Evolutionary conservation across 176 grass and related monocot species (phyloP).

Genomic region (Triticum dicoccoides): DNA sequence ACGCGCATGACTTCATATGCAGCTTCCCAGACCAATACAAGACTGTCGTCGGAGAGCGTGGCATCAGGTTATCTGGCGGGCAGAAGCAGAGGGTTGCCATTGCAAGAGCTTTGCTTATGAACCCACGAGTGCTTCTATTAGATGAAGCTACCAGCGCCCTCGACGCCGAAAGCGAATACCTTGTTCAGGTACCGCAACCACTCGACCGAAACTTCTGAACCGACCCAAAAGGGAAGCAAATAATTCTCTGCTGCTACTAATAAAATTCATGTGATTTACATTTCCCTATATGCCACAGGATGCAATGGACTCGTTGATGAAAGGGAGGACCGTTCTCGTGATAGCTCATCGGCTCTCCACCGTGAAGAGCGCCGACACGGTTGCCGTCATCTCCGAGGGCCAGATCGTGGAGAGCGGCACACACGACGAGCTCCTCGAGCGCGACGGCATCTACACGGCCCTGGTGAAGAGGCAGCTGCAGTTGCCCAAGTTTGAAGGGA

Average conservation of each 20-base stretch:
- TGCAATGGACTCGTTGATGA: slow-evolving; percentile 98
- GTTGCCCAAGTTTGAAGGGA: slow-evolving; percentile 58
- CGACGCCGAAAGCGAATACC: slow-evolving; percentile 95
- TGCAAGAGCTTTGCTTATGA: slow-evolving; percentile 98
- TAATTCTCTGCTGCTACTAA: background rate
- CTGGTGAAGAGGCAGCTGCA: slow-evolving; percentile 98
- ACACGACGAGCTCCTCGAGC: slow-evolving; percentile 71
- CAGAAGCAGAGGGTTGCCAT: slow-evolving; percentile 98
- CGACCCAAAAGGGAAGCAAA: background rate
- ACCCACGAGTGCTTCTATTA: slow-evolving; percentile 85
- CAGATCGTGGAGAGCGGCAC: slow-evolving; percentile 79
- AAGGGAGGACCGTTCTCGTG: slow-evolving; percentile 93
- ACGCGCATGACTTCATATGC: slow-evolving; percentile 85
- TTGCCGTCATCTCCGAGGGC: slow-evolving; percentile 92
- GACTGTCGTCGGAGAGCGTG: slow-evolving; percentile 83
- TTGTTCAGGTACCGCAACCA: slow-evolving; percentile 72
- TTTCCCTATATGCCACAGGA: slow-evolving; percentile 49
- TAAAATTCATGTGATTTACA: background rate
- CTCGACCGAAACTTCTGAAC: background rate
- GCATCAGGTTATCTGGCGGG: slow-evolving; percentile 85
- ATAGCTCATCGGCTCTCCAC: slow-evolving; percentile 98
- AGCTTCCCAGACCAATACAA: slow-evolving; percentile 86
- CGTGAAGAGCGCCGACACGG: slow-evolving; percentile 79
- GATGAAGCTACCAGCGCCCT: slow-evolving; percentile 98
- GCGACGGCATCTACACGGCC: slow-evolving; percentile 86